These are phyloP conservation scores for Leishmania aethiopica DNA, from an alignment of 208 protist species.

Conservation along the genomic window DNA sequence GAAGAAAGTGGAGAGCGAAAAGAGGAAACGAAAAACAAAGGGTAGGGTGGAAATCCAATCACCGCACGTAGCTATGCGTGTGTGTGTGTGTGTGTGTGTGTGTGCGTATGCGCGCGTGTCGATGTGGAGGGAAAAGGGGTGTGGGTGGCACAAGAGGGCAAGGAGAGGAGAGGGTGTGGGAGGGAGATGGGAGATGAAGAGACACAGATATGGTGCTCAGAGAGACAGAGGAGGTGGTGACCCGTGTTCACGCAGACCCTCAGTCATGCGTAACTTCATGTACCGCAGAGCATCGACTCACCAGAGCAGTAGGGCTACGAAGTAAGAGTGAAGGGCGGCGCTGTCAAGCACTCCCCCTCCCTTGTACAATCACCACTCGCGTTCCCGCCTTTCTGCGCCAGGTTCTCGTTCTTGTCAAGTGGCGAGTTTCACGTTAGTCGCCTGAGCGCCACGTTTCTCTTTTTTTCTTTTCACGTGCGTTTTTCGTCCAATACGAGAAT, in stretches of 20 bases:
- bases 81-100: neutral
- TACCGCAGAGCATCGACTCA: neutral
- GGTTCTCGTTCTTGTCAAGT: neutral
- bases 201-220: neutral
- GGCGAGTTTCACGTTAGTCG: neutral
- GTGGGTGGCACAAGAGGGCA: neutral
- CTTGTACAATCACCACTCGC: neutral
- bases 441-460: neutral
- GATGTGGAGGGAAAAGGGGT: neutral
- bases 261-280: neutral
- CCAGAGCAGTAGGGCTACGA: neutral
- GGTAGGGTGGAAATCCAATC: neutral
- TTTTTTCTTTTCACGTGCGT: no score
- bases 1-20: neutral
- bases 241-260: neutral
- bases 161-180: neutral
- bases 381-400: neutral
- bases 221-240: neutral
- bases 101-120: neutral
- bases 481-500: neutral
- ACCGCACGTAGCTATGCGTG: neutral
- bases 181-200: neutral
- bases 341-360: neutral
- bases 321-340: neutral
- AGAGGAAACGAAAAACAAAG: neutral